Percentiles rank a stretch among this genome's conserved stretches.
Conservation (phyloP, 768 basidiomycete species). For the Kwoniella pini region DNA sequence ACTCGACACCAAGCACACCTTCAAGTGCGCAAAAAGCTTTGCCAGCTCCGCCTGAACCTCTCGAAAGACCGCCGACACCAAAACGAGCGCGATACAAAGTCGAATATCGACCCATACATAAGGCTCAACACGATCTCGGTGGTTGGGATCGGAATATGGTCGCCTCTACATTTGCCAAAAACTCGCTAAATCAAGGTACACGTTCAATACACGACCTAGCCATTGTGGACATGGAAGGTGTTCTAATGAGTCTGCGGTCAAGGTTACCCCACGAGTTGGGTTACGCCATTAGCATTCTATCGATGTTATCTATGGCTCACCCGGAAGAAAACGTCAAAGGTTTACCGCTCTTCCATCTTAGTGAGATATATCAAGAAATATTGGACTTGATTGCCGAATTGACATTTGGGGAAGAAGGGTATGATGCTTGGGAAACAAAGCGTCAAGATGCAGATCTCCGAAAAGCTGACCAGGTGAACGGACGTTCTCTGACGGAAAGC, state of each 20-base stretch:
- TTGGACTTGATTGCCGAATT: conserved; percentile 82
- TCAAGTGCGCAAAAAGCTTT: conserved; percentile 4
- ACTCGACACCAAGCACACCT: conserved; percentile 20
- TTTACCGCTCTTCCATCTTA: conserved; percentile 64
- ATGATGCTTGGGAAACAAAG: conserved; percentile 43
- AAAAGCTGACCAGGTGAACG: not conserved
- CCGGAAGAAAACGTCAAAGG: conserved; percentile 47
- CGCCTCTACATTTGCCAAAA: conserved; percentile 63
- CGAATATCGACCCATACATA: conserved; percentile 79
- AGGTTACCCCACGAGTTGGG: conserved; percentile 79
- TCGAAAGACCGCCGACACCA: conserved; percentile 31
- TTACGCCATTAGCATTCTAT: conserved; percentile 84
- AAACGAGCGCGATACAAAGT: conserved; percentile 69
- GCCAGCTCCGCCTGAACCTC: not conserved
- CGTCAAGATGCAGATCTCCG: conserved; percentile 4
- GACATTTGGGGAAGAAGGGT: conserved; percentile 62
- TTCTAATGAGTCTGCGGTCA: conserved; percentile 89
- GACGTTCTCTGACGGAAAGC: too few relatives aligned
- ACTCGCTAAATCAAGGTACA: conserved; percentile 62
- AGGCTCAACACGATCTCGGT: conserved; percentile 72
- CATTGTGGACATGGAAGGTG: conserved; percentile 81
- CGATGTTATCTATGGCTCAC: conserved; percentile 59
- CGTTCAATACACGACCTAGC: conserved; percentile 84
- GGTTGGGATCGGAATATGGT: conserved; percentile 75
- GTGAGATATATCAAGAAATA: conserved; percentile 80